phyloP scores from a whole-genome alignment of 768 basidiomycete genomes.

The Tricholoma saponaceum region DNA sequence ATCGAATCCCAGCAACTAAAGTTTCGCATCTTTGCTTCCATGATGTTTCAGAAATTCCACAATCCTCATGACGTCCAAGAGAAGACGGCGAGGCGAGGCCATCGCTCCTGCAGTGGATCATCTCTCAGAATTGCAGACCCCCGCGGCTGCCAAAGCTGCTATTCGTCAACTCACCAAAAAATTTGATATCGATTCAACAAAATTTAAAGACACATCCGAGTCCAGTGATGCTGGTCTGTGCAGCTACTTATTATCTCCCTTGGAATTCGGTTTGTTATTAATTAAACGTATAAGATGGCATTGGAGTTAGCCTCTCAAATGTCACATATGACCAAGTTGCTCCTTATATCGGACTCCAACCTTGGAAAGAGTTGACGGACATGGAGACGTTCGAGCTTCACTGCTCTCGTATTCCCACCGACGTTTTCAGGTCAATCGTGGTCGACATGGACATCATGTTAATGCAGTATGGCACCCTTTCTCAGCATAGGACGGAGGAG shows the following conservation, averaged over 20 bases:
- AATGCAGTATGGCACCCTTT: conserved; percentile 18
- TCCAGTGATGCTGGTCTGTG: conserved; percentile 2
- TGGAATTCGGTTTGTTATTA: neutral
- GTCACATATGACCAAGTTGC: conserved; percentile 15
- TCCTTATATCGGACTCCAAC: conserved; percentile 15
- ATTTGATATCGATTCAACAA: neutral
- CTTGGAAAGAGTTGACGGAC: conserved; percentile 8
- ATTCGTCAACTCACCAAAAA: neutral
- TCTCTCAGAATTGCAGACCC: neutral
- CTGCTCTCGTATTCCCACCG: conserved; percentile 20
- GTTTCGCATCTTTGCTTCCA: too few species aligned
- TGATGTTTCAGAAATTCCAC: too few species aligned
- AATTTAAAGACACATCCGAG: conserved; percentile 1
- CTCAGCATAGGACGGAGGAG: conserved; percentile 17
- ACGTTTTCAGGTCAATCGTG: conserved; percentile 18
- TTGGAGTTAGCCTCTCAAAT: conserved; percentile 17
- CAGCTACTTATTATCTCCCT: neutral
- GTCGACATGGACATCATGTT: conserved; percentile 17
- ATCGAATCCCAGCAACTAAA: too few species aligned
- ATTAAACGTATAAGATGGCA: conserved; percentile 12
- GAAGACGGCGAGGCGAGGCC: neutral
- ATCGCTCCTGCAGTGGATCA: neutral
- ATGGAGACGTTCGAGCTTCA: conserved; percentile 17
- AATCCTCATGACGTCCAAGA: neutral
- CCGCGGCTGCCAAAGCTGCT: neutral